Base-by-base conservation (phyloP, 768 basidiomycete species). In the Stropharia rugosoannulata region DNA sequence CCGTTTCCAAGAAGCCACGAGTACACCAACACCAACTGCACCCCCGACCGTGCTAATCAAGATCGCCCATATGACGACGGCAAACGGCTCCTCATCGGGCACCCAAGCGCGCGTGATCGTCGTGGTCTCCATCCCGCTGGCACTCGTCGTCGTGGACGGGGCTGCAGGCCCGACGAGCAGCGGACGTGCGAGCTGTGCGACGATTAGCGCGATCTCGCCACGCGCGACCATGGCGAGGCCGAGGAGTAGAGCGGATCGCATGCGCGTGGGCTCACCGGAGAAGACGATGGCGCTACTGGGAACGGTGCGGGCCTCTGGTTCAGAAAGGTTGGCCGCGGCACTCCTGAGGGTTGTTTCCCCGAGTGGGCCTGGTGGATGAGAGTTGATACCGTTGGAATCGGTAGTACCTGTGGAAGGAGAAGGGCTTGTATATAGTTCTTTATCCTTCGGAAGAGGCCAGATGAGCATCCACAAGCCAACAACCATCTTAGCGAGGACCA, bases 201-300 rank as follows among this genome's bases (percentile, higher is more conserved):
- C 79, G 32, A 86, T 80, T 45, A 88, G 73, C 11, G 83, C 85
- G 25, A 88, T 86, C 66, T 88, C 86, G 1, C 87, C 87, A 2
- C 87, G 77, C 0, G 86, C 80, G 36, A 87, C 79, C 79, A 88
- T 82, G 0, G 84, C 84, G 3, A 82, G 64, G 0, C 81, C 81
- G 16, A 86, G 69, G 38, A 85, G 70, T 10, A 68, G 51, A 1
- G 75, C 73, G 4, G 71, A 67, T 1, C 64, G 68, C 0, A 59
- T 32, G 40, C 54, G 70, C 7, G 62, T 59, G n/a, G 59, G 51
- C 9, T 56, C 56, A 5, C 50, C 35, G 12, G 12, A n/a, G 19
- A 25, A 15, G n/a, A 15, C 37, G 5, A 41, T 5, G 40, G 45
- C 29, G 19, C 13, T 15, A 19, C 11, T 51, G 25, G 57, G 44